Evolutionary conservation across 2,329 filamentous ascomycete genomes (phyloP), one percentile per base, ranked within the genome.

Genomic region (Teratosphaeria viscida): DNA sequence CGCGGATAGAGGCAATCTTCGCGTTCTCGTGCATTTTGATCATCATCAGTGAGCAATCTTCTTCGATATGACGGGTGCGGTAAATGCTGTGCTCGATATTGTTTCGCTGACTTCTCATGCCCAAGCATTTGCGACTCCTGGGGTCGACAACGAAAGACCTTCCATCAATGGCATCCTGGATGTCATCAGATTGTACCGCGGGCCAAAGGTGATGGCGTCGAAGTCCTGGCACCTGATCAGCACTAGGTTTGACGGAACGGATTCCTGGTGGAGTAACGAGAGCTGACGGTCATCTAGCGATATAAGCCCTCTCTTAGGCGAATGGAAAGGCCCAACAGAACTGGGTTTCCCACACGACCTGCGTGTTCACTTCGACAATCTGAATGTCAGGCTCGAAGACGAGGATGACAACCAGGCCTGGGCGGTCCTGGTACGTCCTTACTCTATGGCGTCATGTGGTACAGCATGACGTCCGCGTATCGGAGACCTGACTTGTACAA

Each of bases 11-110:
- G 43, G 59, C 62, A 23, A 56, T 64, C 26, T 67, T 70, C 59
- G 52, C 65, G 2, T 68, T 69, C 59, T 65, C 62, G 4, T 58
- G 67, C 43, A 64, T 70, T 16, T 57, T 70, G n/a, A 56, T 66
- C 14, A 62, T 70, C 12, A 56, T 70, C 16, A 49, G 43, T 49
- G 16, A 49, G 43, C 5, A 23, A 8, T 19, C 23, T 19, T 5
- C n/a, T n/a, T 12, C 16, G 8, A 19, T 10, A 6, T 23, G 5
- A 19, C 16, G 43, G 43, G n/a, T 2, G 43, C 16, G 8, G 8
- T 49, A 14, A 14, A n/a, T 43, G 37, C 37, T 14, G 5, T 43
- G 12, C 19, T 19, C 43, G 43, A 49, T 1, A 26, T 23, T 7
- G 19, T 10, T 10, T 23, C 43, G 43, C 43, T 49, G 43, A 49